Percentiles rank a stretch among this genome's conserved stretches.
These are phyloP conservation scores for Postia placenta DNA, from an alignment of 768 basidiomycete genomes.

Conservation along the genomic window DNA sequence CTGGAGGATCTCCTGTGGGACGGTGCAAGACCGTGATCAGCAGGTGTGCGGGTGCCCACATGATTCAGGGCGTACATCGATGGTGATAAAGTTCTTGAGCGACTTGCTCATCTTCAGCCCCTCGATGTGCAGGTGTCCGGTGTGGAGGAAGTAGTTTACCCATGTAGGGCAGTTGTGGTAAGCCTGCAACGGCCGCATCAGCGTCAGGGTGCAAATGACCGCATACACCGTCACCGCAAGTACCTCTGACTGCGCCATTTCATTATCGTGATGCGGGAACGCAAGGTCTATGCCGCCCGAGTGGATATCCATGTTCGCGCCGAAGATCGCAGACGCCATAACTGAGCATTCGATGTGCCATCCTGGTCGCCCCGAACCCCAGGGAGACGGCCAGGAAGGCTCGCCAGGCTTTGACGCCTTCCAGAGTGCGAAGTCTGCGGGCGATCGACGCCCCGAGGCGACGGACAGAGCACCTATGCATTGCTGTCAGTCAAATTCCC, in stretches of 20 bases:
- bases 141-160: slow-evolving; percentile 99
- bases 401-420: slow-evolving; percentile 96
- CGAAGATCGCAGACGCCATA: slow-evolving; percentile 91
- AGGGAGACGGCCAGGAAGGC: slow-evolving; percentile 93
- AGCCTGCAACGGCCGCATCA: slow-evolving; percentile 47
- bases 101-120: slow-evolving; percentile 99
- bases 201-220: not conserved
- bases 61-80: slow-evolving; percentile 63
- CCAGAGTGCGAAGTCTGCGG: slow-evolving; percentile 96
- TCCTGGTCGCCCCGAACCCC: slow-evolving; percentile 93
- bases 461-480: slow-evolving; percentile 48
- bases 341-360: slow-evolving; percentile 99
- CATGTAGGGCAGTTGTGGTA: slow-evolving; percentile 88
- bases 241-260: slow-evolving; percentile 96
- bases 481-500: not conserved
- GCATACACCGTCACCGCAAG: not conserved
- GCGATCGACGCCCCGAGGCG: slow-evolving; percentile 62
- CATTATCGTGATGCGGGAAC: slow-evolving; percentile 99
- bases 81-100: slow-evolving; percentile 98
- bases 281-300: slow-evolving; percentile 95
- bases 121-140: slow-evolving; percentile 96
- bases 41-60: slow-evolving; percentile 1
- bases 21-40: slow-evolving; percentile 2
- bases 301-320: slow-evolving; percentile 93
- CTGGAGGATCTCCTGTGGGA: slow-evolving; percentile 71